Percentiles rank a stretch among this genome's conserved stretches.
Conservation (phyloP, 495 filamentous ascomycete genomes). For the Penicillium turbatum region DNA sequence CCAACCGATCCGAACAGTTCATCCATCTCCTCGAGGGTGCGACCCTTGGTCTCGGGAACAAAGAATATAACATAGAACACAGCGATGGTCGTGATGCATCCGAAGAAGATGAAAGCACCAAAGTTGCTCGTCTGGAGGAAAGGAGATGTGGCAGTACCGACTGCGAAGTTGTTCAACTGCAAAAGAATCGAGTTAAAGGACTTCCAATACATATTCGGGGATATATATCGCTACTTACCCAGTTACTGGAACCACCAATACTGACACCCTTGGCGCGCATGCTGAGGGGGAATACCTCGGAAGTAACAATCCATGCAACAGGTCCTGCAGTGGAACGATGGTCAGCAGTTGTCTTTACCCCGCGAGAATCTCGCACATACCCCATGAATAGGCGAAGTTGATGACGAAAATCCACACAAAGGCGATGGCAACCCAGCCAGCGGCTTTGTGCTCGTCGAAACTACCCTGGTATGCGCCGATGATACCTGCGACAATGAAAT, state of each 20-base stretch:
- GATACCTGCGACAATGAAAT: slow-evolving; percentile 44
- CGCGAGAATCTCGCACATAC: slow-evolving; percentile 13
- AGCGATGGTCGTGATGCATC: slow-evolving; percentile 43
- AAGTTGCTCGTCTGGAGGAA: slow-evolving; percentile 33
- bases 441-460: slow-evolving; percentile 25
- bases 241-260: slow-evolving; percentile 40
- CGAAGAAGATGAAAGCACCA: slow-evolving; percentile 47
- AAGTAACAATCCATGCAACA: slow-evolving; percentile 43
- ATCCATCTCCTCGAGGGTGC: slow-evolving; percentile 56
- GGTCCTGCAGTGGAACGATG: slow-evolving; percentile 21
- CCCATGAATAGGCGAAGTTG: slow-evolving; percentile 46
- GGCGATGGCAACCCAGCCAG: slow-evolving; percentile 42
- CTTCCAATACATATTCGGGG: neutral
- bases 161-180: slow-evolving; percentile 51
- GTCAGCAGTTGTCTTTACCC: neutral
- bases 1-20: slow-evolving; percentile 44
- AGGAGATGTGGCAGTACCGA: slow-evolving; percentile 38
- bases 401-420: slow-evolving; percentile 45
- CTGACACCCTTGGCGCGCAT: slow-evolving; percentile 46
- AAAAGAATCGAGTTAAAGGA: slow-evolving; percentile 5
- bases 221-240: slow-evolving; percentile 23
- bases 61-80: slow-evolving; percentile 47
- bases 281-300: slow-evolving; percentile 44
- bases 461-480: slow-evolving; percentile 33
- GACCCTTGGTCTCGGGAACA: slow-evolving; percentile 55